Evolutionary conservation across 2,329 filamentous ascomycete genomes (phyloP).

Genomic region (Diaporthe ampelina): DNA sequence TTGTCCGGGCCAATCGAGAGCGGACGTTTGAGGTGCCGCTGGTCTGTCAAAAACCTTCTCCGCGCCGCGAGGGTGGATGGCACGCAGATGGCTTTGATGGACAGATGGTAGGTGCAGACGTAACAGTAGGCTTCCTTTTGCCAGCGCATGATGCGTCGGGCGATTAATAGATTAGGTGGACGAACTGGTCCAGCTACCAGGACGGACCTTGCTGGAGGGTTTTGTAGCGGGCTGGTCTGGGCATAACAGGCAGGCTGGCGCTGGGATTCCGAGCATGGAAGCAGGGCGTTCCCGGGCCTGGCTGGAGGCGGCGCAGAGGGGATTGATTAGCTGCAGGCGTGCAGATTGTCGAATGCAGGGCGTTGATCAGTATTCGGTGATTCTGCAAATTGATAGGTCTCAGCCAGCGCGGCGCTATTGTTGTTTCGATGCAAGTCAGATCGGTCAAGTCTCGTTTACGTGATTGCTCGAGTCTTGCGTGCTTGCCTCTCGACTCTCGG

Average conservation of each 20-base stretch:
- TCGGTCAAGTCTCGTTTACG: conserved; percentile 10
- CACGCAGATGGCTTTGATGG: neutral
- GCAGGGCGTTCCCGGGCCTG: conserved; percentile 29
- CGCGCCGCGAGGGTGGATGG: conserved; percentile 6
- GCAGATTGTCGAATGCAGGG: conserved; percentile 34
- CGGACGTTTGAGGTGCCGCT: conserved; percentile 18
- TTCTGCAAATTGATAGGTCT: conserved; percentile 47
- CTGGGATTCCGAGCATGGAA: conserved; percentile 14
- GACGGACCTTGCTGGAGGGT: conserved; percentile 35
- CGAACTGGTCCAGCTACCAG: conserved; percentile 13
- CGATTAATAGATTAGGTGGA: conserved; percentile 18
- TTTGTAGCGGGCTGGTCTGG: neutral
- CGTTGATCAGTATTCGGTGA: conserved; percentile 33
- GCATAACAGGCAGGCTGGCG: neutral
- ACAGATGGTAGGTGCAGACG: neutral
- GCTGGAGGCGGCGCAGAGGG: conserved; percentile 26
- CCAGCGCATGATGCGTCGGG: conserved; percentile 36
- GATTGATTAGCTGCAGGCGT: conserved; percentile 32
- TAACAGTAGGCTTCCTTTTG: conserved; percentile 24
- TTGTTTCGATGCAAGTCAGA: conserved; percentile 32
- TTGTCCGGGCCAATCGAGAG: conserved; percentile 27
- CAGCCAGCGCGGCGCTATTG: conserved; percentile 42
- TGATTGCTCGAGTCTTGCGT: conserved; percentile 8
- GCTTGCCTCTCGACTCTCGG: neutral
- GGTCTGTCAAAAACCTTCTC: conserved; percentile 28